Conservation (phyloP, 2,329 filamentous ascomycete species). For the Paraphoma sp. region DNA sequence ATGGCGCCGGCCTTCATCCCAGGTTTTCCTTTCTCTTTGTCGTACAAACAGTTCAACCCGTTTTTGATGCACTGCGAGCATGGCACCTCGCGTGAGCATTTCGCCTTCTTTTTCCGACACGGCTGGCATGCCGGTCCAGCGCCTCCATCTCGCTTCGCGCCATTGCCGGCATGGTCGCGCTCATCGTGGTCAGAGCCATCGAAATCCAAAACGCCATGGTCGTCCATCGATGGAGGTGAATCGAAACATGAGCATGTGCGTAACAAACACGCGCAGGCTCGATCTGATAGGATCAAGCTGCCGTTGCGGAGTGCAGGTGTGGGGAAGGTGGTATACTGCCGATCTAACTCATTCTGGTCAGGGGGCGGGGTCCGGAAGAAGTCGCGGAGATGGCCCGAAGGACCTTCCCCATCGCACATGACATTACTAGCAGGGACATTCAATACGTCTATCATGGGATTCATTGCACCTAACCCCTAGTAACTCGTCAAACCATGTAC, state of each 20-base stretch:
- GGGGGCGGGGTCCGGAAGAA: background rate
- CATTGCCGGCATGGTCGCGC: background rate
- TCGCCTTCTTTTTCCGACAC: conserved; percentile 56
- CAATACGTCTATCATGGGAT: too few relatives aligned
- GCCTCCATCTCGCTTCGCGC: background rate
- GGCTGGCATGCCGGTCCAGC: conserved; percentile 45
- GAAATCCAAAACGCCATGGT: background rate
- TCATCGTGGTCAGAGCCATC: background rate
- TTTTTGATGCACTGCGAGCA: conserved; percentile 51
- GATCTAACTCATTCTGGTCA: background rate
- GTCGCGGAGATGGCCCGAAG: background rate
- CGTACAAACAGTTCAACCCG: conserved; percentile 38
- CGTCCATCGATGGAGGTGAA: background rate
- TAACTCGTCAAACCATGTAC: too few relatives aligned
- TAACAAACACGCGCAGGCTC: too few relatives aligned
- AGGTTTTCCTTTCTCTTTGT: conserved; percentile 37
- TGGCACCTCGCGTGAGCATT: conserved; percentile 52
- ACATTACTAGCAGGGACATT: background rate
- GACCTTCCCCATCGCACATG: background rate
- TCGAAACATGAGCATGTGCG: background rate
- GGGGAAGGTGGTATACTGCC: background rate
- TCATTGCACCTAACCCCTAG: too few relatives aligned
- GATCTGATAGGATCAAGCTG: background rate
- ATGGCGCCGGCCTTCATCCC: conserved; percentile 43
- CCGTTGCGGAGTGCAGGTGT: background rate